phyloP scores from a whole-genome alignment of 2,329 filamentous ascomycete species.

The Fusarium liriodendri region DNA sequence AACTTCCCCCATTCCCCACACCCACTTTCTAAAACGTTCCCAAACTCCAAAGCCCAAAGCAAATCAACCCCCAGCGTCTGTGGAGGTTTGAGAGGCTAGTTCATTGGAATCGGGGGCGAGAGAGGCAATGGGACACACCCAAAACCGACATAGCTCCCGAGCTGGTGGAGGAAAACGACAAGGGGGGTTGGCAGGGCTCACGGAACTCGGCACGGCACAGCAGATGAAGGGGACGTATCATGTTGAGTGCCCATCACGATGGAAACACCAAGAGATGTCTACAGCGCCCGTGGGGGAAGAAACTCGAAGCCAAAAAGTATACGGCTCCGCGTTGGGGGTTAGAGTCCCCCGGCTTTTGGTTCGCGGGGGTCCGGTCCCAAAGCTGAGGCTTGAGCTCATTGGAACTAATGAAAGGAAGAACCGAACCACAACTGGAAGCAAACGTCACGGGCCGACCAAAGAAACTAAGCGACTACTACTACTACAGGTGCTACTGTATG shows the following conservation, averaged over 20 bases:
- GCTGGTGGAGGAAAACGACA: conserved; percentile 28
- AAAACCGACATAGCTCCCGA: conserved; percentile 33
- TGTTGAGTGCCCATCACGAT: neutral
- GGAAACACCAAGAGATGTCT: conserved; percentile 4
- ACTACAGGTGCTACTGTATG: neutral
- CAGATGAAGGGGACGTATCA: conserved; percentile 4
- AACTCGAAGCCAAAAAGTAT: neutral
- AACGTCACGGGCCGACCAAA: neutral
- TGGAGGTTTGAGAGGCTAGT: neutral
- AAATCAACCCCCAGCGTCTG: conserved; percentile 11
- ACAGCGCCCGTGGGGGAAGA: conserved; percentile 21
- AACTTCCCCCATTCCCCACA: conserved; percentile 32
- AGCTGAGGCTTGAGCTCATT: neutral
- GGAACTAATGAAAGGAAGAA: neutral
- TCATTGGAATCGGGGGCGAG: neutral
- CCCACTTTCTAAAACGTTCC: neutral
- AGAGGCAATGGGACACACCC: conserved; percentile 15
- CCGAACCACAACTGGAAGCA: neutral
- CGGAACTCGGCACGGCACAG: conserved; percentile 38
- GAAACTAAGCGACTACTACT: neutral
- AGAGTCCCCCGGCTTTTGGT: neutral
- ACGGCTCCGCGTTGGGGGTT: conserved; percentile 28
- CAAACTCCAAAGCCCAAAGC: conserved; percentile 1
- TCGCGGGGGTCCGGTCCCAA: conserved; percentile 18
- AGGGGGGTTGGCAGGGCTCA: conserved; percentile 21